Percentiles rank a stretch among this genome's conserved stretches.
Evolutionary conservation across 2,329 filamentous ascomycete species (phyloP).

Genomic region (Aspergillus piperis): DNA sequence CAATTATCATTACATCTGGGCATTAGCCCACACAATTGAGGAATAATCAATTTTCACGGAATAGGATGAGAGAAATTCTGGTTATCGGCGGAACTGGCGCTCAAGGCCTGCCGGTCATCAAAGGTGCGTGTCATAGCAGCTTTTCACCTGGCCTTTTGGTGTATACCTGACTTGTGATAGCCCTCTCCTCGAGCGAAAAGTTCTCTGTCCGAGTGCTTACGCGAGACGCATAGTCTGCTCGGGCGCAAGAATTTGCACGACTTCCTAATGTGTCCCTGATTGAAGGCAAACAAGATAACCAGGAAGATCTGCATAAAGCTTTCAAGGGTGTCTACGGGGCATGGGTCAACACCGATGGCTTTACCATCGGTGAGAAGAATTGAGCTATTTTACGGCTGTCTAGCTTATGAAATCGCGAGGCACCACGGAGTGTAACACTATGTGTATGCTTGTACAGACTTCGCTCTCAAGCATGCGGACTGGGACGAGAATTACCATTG

Average conservation of each 20-base stretch:
- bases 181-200: not conserved
- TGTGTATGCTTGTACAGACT: slow-evolving; percentile 22
- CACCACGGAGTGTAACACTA: slow-evolving; percentile 47
- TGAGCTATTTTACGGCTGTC: slow-evolving; percentile 32
- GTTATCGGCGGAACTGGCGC: slow-evolving; percentile 8
- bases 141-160: no score
- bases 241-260: slow-evolving; percentile 46
- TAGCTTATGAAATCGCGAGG: slow-evolving; percentile 47
- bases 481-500: not conserved
- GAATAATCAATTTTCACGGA: not conserved
- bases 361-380: slow-evolving; percentile 42
- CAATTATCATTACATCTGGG: no score
- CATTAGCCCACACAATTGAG: no score
- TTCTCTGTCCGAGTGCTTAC: slow-evolving; percentile 50
- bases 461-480: not conserved
- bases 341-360: slow-evolving; percentile 57
- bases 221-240: slow-evolving; percentile 44
- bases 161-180: not conserved
- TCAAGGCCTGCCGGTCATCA: slow-evolving; percentile 3
- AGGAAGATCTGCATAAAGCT: slow-evolving; percentile 46
- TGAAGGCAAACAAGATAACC: slow-evolving; percentile 50
- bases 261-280: slow-evolving; percentile 52
- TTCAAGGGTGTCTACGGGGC: slow-evolving; percentile 50
- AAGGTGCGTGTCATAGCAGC: not conserved
- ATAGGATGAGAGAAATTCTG: not conserved